Base-by-base conservation (phyloP, 2,329 filamentous ascomycete genomes). In the Colletotrichum sp. region DNA sequence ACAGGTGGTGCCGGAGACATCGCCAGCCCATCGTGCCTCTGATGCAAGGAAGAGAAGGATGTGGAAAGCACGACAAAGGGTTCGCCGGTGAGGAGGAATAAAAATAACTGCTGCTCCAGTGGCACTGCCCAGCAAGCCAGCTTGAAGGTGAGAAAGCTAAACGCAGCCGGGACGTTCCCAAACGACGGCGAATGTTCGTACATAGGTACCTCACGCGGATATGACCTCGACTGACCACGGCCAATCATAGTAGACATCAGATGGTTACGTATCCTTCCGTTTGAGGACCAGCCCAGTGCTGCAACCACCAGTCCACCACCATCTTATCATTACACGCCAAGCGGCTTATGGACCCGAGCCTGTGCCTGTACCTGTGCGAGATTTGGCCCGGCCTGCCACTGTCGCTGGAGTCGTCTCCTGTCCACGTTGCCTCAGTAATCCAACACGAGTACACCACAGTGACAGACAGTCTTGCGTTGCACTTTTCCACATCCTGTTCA, bases 261-360 rank as follows among this genome's bases (percentile, higher is more conserved):
- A 68, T 28, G 48, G 48, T 68, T 68, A 68, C 66, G 66, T 68
- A 68, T 38, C 66, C 66, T 32, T 61, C 66, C 66, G 66, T 68
- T 68, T 68, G 66, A 68, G 28, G 30, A 55, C 12, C 48, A 67
- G 64, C 64, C 64, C 38, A 32, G 15, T 66, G 48, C 66, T 68
- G 48, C 65, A 52, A 38, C 34, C 34, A 18, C 34, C 34, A 38
- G 34, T 38, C 48, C 34, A 43, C 30, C 15, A 67, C 36, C 63
- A 21, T 66, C 38, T 30, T 38, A 30, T 26, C 34, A 48, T 30
- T 61, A 30, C 63, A 43, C 36, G 9, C 63, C 28, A 48, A 36
- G 24, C 60, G 32, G 60, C 32, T 58, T 28, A 24, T 58, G 55
- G 55, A 36, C 34, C 21, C 28, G 32, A 61, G 58, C n/a, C 30